Evolutionary conservation across 805 yeast genomes (phyloP), one percentile per base, ranked within the genome.

Genomic region (Ogataea henricii): DNA sequence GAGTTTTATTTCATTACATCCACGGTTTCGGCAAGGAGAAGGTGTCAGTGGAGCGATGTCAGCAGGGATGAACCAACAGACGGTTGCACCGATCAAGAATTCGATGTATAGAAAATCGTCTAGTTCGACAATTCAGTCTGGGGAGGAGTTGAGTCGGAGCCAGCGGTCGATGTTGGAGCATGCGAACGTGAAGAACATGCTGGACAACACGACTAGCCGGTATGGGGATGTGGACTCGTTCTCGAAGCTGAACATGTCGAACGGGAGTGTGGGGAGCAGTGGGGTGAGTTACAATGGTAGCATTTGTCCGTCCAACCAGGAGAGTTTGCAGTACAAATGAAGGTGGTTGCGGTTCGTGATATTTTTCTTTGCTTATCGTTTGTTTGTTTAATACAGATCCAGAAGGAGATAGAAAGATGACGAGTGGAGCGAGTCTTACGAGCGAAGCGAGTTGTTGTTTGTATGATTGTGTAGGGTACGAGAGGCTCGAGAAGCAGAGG

Each of bases 211-310:
- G 12, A 52, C 57, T 3, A 52, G 56, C 27, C 51, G 60, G 13
- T 56, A 53, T 34, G 57, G 57, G 12, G 57, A 54, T 22, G 52
- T 49, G 23, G 57, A 56, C 41, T 46, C 57, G 29, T 51, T 53
- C 42, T 37, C 52, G 10, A 49, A 45, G 30, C 20, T 53, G 50
- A 53, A 53, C 37, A 40, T 44, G 39, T 53, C 56, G 30, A 53
- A 53, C 37, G 53, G 48, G 18, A 49, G 54, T 25, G 52, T 49
- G 35, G 53, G 50, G 20, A 53, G 56, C 49, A 53, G 54, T 45
- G 56, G 56, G 20, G 41, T 37, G 18, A 53, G 56, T 37, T 18
- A 49, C 38, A 37, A 51, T 4, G 52, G 52, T 16, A 53, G 56
- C 30, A 45, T 53, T 12, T 49, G 53, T 43, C 34, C 51, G 26